Conservation (phyloP, 2,329 filamentous ascomycete species). For the Rutstroemia sp. region DNA sequence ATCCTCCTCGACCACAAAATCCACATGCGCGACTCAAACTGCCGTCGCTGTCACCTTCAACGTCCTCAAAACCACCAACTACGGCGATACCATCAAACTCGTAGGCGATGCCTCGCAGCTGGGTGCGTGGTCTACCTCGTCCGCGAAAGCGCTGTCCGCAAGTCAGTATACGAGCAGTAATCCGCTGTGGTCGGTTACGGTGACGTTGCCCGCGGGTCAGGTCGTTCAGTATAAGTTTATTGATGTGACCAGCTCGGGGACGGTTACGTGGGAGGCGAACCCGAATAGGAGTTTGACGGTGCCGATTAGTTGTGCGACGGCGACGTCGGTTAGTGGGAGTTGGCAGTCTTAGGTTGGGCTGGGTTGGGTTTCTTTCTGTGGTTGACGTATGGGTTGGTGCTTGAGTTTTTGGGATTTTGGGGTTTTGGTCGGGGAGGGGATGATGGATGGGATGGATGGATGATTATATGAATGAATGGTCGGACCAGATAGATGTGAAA, state of each 20-base stretch:
- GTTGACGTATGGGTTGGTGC: too few species aligned
- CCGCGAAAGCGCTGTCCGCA: slow-evolving; percentile 50
- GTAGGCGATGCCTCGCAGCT: slow-evolving; percentile 51
- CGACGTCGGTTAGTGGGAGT: slow-evolving; percentile 17
- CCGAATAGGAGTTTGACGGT: slow-evolving; percentile 26
- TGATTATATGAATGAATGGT: too few species aligned
- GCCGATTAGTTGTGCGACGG: slow-evolving; percentile 20
- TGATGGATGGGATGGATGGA: too few species aligned
- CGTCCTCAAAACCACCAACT: slow-evolving; percentile 47
- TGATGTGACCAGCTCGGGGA: slow-evolving; percentile 46
- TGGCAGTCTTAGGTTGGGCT: slow-evolving; percentile 14
- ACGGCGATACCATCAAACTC: slow-evolving; percentile 59
- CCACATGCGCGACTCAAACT: slow-evolving; percentile 33
- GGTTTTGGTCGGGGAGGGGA: too few species aligned
- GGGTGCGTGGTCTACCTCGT: slow-evolving; percentile 52
- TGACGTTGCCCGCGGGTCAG: slow-evolving; percentile 48
- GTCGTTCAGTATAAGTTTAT: slow-evolving; percentile 63
- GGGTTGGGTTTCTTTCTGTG: not conserved
- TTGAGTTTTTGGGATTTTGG: not conserved
- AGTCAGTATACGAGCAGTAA: slow-evolving; percentile 49
- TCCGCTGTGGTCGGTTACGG: slow-evolving; percentile 52
- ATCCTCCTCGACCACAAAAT: slow-evolving; percentile 26
- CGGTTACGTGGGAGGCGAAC: slow-evolving; percentile 58
- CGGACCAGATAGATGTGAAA: not conserved
- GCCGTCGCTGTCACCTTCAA: slow-evolving; percentile 57